These are phyloP conservation scores for Mortierella sp. DNA, from an alignment of 371 early-diverging fungal species.

Conservation along the genomic window DNA sequence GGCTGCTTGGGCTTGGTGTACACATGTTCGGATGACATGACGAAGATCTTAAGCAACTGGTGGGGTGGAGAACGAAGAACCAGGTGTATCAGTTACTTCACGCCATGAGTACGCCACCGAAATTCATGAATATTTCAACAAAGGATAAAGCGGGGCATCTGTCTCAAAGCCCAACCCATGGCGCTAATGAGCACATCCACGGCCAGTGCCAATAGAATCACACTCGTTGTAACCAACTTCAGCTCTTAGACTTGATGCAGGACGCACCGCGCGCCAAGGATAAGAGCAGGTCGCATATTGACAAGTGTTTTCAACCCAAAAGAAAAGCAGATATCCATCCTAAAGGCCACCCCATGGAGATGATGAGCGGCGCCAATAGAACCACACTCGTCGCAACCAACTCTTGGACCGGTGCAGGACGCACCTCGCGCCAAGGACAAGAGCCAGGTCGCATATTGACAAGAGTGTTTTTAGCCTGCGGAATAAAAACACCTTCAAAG, in stretches of 20 bases:
- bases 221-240: conserved; percentile 24
- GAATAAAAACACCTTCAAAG: conserved; percentile 5
- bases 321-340: conserved; percentile 24
- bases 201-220: conserved; percentile 21
- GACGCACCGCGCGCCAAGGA: conserved; percentile 16
- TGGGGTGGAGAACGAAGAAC: conserved; percentile 4
- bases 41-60: neutral
- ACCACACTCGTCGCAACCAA: conserved; percentile 25
- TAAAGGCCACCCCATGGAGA: conserved; percentile 21
- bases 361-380: conserved; percentile 23
- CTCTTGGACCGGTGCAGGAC: conserved; percentile 21
- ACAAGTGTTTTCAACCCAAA: conserved; percentile 23
- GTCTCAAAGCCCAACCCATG: conserved; percentile 18
- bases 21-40: conserved; percentile 15
- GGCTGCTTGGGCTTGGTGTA: conserved; percentile 2
- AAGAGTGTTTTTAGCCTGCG: conserved; percentile 18
- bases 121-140: conserved; percentile 3
- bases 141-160: conserved; percentile 4
- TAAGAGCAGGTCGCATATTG: conserved; percentile 27
- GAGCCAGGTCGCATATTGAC: conserved; percentile 28
- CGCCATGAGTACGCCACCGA: too few relatives aligned
- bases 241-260: conserved; percentile 12
- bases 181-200: conserved; percentile 29
- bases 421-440: conserved; percentile 17
- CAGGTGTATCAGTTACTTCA: too few relatives aligned